These are phyloP conservation scores for Dendrocalamus latiflorus DNA, from an alignment of 202 grass and related monocot genomes.

Conservation along the genomic window DNA sequence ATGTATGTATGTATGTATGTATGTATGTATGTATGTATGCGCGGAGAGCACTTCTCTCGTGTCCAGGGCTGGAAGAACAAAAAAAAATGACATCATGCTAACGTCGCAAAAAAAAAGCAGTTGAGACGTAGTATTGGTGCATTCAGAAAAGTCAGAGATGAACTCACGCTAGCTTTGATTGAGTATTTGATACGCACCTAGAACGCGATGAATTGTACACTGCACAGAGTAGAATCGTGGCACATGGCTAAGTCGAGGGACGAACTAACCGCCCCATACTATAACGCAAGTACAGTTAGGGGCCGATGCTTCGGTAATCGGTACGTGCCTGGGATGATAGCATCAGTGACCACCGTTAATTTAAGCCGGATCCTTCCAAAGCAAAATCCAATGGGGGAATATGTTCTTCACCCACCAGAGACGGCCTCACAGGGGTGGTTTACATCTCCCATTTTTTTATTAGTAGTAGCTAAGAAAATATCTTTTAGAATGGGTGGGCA, in stretches of 20 bases:
- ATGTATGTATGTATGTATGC: no score
- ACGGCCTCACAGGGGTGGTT: slow-evolving; percentile 27
- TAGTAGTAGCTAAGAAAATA: no score
- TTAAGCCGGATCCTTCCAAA: slow-evolving; percentile 9
- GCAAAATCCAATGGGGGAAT: background rate
- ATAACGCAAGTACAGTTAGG: background rate
- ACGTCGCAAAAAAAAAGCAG: background rate
- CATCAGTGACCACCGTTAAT: background rate
- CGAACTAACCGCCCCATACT: background rate
- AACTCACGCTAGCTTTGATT: background rate
- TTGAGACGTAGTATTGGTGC: no score
- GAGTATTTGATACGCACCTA: background rate
- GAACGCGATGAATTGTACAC: background rate
- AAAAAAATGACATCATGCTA: background rate
- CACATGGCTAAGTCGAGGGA: background rate
- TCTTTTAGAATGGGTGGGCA: no score
- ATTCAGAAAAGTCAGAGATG: background rate
- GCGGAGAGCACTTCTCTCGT: no score
- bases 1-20: no score
- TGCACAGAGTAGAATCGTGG: background rate
- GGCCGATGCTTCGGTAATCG: background rate
- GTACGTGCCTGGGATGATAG: background rate
- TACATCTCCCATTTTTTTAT: background rate
- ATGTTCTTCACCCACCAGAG: slow-evolving; percentile 14
- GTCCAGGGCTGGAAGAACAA: background rate